Base-by-base conservation (phyloP, 2,329 filamentous ascomycete species). In the Apiospora hydei region DNA sequence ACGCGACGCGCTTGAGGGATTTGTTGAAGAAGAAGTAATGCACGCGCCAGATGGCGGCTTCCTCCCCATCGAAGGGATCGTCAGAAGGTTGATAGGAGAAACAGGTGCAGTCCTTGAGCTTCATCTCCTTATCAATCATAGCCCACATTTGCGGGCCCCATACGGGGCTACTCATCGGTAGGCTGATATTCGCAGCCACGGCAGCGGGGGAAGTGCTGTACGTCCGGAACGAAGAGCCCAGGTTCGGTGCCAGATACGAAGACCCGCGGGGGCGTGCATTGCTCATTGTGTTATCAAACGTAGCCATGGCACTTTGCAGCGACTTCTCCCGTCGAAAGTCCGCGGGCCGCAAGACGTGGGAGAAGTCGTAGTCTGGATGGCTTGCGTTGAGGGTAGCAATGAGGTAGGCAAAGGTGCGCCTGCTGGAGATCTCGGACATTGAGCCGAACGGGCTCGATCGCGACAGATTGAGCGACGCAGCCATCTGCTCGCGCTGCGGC, bases 11-110 rank as follows among this genome's bases (percentile, higher is more conserved):
- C 85, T 98, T 98, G 79, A 92, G 89, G 38, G 91, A 87, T 78
- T 96, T 96, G 86, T 97, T 98, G 88, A 98, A 98, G 82, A 98
- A 97, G 85, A 99, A 98, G 83, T 97, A 98, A 82, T 98, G 95
- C 74, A 95, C 88, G 69, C 94, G 95, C 96, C 96, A 99, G 74
- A 99, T 95, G 13, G 95, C 93, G 74, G 94, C 94, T 79, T 98
- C 95, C 74, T 97, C 95, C 74, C 95, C 95, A 77, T 95, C 93
- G 78, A 97, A 98, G 0, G 95, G 94, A 79, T 98, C 95, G 73
- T 95, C 94, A 53, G 94, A 92, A 0, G 96, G 96, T 69, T 93
- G 90, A 84, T 97, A 99, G 71, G 92, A 93, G 82, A 98, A 98
- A 74, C 96, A 91, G 71, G 92, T 92, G 84, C 96, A 99, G 76